Base-by-base conservation (phyloP, 129 eudicot genomes). In the Escallonia herrerae region DNA sequence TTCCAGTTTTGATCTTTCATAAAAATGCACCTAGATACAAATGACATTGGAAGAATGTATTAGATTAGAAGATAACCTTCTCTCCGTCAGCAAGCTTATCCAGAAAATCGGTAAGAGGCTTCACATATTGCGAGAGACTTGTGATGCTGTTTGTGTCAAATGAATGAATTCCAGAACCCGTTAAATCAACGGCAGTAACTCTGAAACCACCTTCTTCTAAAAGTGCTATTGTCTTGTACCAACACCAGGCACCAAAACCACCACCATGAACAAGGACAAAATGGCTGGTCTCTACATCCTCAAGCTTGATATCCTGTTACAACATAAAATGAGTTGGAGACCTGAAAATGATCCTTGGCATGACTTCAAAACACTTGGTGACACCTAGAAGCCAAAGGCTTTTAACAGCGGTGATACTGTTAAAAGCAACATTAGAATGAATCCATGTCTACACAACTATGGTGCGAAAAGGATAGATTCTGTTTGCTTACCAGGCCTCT, bases 191-290 rank as follows among this genome's bases (percentile, higher is more conserved):
- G 4, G 98, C 98, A n/a, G 96, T 88, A 69, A 93, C 98, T 77
- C 63, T 83, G 70, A 77, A 89, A 80, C 95, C 95, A 70, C 67
- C 74, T 70, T 88, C 95, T 86, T 93, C 96, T 14, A 93, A 54
- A n/a, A 93, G 81, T 37, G 98, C 91, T 66, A 93, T 93, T 22
- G 89, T 88, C 71, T 93, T 93, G 62, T 93, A 93, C 98, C 98
- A 93, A 77, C 98, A 93, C 98, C 98, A 93, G 9, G 98, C 98
- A 71, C 98, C 98, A 83, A 93, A 93, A 65, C 98, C 98, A 72
- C 98, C 98, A 64, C 98, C 96, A 76, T 88, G 98, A 56, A 93
- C 91, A 11, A 93, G 98, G 63, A 93, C 96, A 71, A 93, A 70
- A 80, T 88, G 95, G 48, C 65, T 73, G 58, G 85, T 83, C 82